These are phyloP conservation scores for Eucalyptus tenuipes DNA, from an alignment of 345 rosid genomes.

Conservation along the genomic window DNA sequence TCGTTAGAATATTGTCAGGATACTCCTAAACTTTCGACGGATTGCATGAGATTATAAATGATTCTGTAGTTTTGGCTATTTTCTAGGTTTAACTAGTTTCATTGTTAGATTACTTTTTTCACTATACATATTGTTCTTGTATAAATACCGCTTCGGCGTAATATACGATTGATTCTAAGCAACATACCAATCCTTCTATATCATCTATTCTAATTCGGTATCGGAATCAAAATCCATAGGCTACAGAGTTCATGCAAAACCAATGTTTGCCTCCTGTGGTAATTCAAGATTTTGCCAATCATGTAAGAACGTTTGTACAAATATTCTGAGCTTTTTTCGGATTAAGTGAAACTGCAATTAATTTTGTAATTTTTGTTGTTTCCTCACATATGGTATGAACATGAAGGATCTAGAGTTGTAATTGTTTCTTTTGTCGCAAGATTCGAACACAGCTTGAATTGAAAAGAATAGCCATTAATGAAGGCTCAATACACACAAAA, in stretches of 20 bases:
- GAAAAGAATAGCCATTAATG: background rate
- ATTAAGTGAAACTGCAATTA: background rate
- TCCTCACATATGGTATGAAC: background rate
- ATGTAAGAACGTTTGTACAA: background rate
- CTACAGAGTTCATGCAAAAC: background rate
- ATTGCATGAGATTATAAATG: background rate
- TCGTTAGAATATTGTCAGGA: background rate
- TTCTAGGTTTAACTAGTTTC: background rate
- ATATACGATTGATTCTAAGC: background rate
- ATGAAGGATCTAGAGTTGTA: background rate
- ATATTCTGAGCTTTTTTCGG: background rate
- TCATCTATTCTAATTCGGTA: background rate
- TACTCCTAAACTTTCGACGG: background rate
- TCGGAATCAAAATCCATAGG: background rate
- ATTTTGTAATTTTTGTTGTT: background rate
- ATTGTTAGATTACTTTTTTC: background rate
- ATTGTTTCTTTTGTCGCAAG: background rate
- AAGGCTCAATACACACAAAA: background rate
- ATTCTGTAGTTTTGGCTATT: background rate
- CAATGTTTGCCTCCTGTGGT: background rate
- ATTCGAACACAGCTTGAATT: background rate
- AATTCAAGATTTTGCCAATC: background rate
- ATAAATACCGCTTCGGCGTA: background rate
- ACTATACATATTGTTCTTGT: background rate
- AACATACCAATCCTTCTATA: background rate